Evolutionary conservation across 129 eudicot genomes (phyloP), one percentile per base, ranked within the genome.

Genomic region (Mikania micrantha): DNA sequence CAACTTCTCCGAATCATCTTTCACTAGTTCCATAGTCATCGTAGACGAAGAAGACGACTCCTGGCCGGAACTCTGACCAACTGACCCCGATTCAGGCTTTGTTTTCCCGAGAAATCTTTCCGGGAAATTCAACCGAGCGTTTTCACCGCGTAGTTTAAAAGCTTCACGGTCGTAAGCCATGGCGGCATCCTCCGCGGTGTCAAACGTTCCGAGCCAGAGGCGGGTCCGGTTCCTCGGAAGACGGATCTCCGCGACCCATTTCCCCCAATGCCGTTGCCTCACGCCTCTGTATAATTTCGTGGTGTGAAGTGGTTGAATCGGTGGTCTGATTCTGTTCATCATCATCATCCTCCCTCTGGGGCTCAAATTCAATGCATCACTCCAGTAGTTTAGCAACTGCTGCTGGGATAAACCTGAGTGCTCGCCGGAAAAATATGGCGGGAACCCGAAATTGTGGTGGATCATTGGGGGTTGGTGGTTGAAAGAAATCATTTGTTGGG

Each of bases 161-260:
- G 97, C 97, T 73, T 90, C 97, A 12, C 95, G 91, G 17, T 90
- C 97, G 34, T 90, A 90, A 17, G 97, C 97, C 91, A 90, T 64
- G 44, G 97, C 97, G 19, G 97, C 97, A 4, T 90, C 97, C 69
- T 90, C 97, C 6, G 97, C 97, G 0, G 97, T 90, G 63, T 87
- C 95, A 28, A 90, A 90, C 0, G 97, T 90, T 27, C 97, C 97
- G 2, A 90, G 91, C 97, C 95, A 90, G 42, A 87, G 87, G 5
- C 97, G 95, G 49, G 95, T 90, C 32, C 97, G 61, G 81, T 90
- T 87, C 1, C 84, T 68, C 12, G 97, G 97, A 2, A 90, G 91
- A 9, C 97, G 95, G 60, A 90, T 90, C 57, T 90, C 97, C 19
- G 97, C 97, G 15, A 90, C 97, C 97, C 97, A 90, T 77, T 90